phyloP scores from a whole-genome alignment of 352 stramenopile genomes.

The Proteromonas lacertae region DNA sequence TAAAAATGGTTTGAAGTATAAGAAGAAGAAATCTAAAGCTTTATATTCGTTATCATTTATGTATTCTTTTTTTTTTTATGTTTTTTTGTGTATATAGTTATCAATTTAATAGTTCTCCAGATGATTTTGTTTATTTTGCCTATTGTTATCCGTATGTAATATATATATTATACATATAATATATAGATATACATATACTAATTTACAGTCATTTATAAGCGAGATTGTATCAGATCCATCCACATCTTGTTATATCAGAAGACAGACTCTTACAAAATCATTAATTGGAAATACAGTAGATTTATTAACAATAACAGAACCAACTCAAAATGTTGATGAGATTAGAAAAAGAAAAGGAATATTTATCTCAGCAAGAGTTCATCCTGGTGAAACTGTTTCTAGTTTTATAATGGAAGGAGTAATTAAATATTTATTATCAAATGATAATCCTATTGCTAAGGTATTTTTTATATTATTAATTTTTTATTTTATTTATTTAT shows the following conservation, averaged over 20 bases:
- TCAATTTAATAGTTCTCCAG: neutral
- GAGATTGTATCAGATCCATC: constrained; percentile 19
- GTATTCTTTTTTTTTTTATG: no score
- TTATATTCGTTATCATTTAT: no score
- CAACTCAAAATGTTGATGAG: neutral
- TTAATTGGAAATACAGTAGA: constrained; percentile 40
- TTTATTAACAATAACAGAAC: constrained; percentile 33
- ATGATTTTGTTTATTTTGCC: constrained; percentile 8
- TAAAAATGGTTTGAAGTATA: constrained; percentile 12
- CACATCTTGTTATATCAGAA: constrained; percentile 16
- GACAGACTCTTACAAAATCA: constrained; percentile 28
- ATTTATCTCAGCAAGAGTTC: constrained; percentile 34
- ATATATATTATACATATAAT: constrained; percentile 30
- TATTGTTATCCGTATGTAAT: constrained; percentile 7
- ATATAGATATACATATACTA: constrained; percentile 39
- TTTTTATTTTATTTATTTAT: no score
- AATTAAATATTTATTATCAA: constrained; percentile 33
- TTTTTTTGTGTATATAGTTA: constrained; percentile 5
- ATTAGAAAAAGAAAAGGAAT: constrained; percentile 17
- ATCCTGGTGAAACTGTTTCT: constrained; percentile 43
- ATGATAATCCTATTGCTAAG: constrained; percentile 17
- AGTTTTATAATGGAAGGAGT: constrained; percentile 51
- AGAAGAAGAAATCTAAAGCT: no score
- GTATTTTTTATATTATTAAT: no score
- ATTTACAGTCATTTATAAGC: constrained; percentile 19